Evolutionary conservation across 164 flowering plant species (phyloP).

Genomic region (Macadamia tetraphylla): DNA sequence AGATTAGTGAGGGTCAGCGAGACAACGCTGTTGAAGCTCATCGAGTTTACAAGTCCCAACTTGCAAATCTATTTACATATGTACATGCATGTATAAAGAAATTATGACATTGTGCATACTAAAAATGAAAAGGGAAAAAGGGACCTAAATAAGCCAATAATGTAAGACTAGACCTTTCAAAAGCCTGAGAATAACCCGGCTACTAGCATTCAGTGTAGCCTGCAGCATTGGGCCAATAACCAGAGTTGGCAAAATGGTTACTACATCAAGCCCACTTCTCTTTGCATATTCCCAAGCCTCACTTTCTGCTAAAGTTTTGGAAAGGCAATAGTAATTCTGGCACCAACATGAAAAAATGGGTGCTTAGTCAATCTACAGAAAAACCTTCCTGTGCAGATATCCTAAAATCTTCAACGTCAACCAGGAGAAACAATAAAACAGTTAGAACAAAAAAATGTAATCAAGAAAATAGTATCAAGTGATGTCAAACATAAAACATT

Average conservation of each 20-base stretch:
- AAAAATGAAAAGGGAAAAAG: not conserved
- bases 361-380: not conserved
- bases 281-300: conserved; percentile 45
- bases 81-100: no score
- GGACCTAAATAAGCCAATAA: not conserved
- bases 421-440: no score
- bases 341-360: not conserved
- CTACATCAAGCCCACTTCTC: conserved; percentile 37
- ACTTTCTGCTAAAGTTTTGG: conserved; percentile 53
- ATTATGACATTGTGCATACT: not conserved
- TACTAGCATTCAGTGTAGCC: conserved; percentile 41
- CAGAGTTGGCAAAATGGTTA: conserved; percentile 43
- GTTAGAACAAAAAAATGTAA: no score
- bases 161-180: conserved; percentile 31
- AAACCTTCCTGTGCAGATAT: not conserved
- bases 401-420: not conserved
- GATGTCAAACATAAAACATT: not conserved
- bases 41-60: no score
- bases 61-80: no score
- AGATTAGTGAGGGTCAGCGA: no score
- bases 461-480: not conserved
- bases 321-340: conserved; percentile 49
- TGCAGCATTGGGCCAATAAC: conserved; percentile 61
- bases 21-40: no score
- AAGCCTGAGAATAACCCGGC: conserved; percentile 26